Conservation (phyloP, 2,329 filamentous ascomycete species). For the Beauveria sp. region DNA sequence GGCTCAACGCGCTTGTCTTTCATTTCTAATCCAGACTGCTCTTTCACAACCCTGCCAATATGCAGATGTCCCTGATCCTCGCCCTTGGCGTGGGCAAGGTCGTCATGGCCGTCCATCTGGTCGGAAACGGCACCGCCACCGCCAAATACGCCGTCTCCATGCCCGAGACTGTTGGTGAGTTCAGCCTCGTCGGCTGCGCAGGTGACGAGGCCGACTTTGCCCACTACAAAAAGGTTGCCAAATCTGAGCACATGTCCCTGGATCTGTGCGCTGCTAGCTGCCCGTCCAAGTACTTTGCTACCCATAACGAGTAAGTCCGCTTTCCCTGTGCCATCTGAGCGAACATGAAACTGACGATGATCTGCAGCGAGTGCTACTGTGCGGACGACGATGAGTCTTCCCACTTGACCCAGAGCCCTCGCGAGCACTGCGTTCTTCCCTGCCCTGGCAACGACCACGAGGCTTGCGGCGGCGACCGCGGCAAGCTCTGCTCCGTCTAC, state of each 20-base stretch:
- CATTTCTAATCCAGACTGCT: slow-evolving; percentile 11
- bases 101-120: slow-evolving; percentile 19
- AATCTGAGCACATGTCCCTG: slow-evolving; percentile 16
- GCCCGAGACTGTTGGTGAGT: slow-evolving; percentile 7
- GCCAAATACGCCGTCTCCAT: background rate
- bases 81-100: slow-evolving; percentile 25
- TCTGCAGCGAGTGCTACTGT: slow-evolving; percentile 19
- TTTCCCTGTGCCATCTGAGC: background rate
- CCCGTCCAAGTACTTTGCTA: slow-evolving; percentile 19
- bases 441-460: slow-evolving; percentile 16
- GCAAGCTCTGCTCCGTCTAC: slow-evolving; percentile 14
- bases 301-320: slow-evolving; percentile 17
- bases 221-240: slow-evolving; percentile 15
- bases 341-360: background rate
- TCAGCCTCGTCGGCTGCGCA: slow-evolving; percentile 19
- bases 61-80: slow-evolving; percentile 24
- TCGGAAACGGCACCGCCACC: background rate
- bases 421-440: slow-evolving; percentile 12
- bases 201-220: slow-evolving; percentile 21
- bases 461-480: slow-evolving; percentile 9
- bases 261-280: slow-evolving; percentile 21
- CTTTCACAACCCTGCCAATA: slow-evolving; percentile 11
- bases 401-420: slow-evolving; percentile 7
- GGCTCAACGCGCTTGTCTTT: slow-evolving; percentile 21
- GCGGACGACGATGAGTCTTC: slow-evolving; percentile 13